Evolutionary conservation across 331 rosid genomes (phyloP), one percentile per base, ranked within the genome.

Genomic region (Phaseolus coccineus): DNA sequence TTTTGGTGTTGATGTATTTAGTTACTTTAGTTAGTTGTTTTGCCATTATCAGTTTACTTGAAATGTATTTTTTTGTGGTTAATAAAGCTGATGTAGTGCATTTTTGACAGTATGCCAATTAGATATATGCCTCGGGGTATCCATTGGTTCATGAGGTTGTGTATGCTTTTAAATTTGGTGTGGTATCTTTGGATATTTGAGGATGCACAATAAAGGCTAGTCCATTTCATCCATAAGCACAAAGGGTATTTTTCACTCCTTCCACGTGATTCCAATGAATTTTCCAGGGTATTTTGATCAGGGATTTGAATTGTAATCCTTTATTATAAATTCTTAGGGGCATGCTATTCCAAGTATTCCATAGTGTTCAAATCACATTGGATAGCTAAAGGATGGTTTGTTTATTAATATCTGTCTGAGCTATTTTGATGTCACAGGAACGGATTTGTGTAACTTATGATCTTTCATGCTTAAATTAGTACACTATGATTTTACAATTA

Each of bases 131-230:
- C 52, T 11, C 15, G 46, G 73, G 77, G 55, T 62, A 28, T 57
- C 40, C 47, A n/a, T 28, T 69, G 53, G 68, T 65, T 56, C 24
- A 22, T 40, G 57, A 53, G 46, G 40, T 70, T 57, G 51, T 70
- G 42, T 80, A 55, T 42, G 52, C 51, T 80, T 76, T 57, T 56
- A 40, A 35, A 47, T 62, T 50, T 53, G 66, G 59, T 42, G 16
- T 33, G 53, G 72, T 48, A 25, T 27, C 50, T 57, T 33, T 53
- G 46, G 11, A 39, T 62, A 75, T 53, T 59, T 65, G 13, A 24
- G 58, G 61, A 64, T 8, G 42, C 47, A 50, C 30, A 77, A 19
- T 12, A 25, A 70, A 64, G 22, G 48, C 47, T 71, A 71, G 44
- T 37, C 37, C n/a, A 28, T 57, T 62, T 69, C 40, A 24, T 76